Base-by-base conservation (phyloP, 805 yeast genomes). In the Metschnikowia hibisci region DNA sequence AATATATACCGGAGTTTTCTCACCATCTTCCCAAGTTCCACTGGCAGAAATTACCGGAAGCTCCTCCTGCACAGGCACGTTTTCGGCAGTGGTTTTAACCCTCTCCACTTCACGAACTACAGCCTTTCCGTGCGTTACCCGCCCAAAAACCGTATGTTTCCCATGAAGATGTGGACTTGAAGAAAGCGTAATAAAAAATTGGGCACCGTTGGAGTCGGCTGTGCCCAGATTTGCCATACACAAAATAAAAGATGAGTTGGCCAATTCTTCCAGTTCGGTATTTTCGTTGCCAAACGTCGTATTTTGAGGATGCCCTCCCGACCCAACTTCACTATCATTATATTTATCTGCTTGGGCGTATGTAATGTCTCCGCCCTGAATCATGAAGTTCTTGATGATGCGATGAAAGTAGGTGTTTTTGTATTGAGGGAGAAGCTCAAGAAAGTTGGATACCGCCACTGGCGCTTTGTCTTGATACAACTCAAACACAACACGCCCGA, bases 91-190 rank as follows among this genome's bases (percentile, higher is more conserved):
- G 2, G 73, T 69, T 13, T 51, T 46, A 3, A 65, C 69, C 35
- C 71, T 67, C 58, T 85, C 95, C 15, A 84, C 64, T 22, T 80
- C 80, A 53, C 90, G 69, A 0, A 85, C 72, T 1, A 84, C 83
- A 2, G 83, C 81, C 58, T 82, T 84, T 13, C 87, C 95, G 52
- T 69, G 71, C 6, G 69, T 53, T 9, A 88, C 89, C 44, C 66
- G 67, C 1, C 96, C 96, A 63, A 89, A 84, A 2, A 87, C 80
- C 0, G 90, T 71, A 56, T 87, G 90, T 52, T 82, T 84, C 0
- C 87, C 87, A 33, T 75, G 78, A 45, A 89, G 64, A 62, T 88
- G 96, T 1, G 87, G 83, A 7, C 82, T 76, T 2, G 87, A 77
- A 41, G 71, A 76, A 0, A 89, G 81, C 9, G 82, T 77, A 33